Evolutionary conservation across 2,329 filamentous ascomycete species (phyloP).

Genomic region (Aureobasidium sp.): DNA sequence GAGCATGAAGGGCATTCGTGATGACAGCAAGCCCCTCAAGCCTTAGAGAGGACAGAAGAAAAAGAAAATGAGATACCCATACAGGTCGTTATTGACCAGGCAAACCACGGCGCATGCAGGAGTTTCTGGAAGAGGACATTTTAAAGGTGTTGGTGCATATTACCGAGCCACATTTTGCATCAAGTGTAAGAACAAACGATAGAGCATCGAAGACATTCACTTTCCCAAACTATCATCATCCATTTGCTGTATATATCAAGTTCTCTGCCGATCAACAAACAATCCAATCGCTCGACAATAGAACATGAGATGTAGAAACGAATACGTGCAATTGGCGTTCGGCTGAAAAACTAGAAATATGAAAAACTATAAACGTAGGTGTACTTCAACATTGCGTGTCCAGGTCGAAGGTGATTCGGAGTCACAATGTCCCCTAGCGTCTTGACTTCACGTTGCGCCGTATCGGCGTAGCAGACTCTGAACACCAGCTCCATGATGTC

Average conservation of each 20-base stretch:
- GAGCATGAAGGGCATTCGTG: constrained; percentile 29
- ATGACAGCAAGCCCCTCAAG: constrained; percentile 22
- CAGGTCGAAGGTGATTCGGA: too few species aligned
- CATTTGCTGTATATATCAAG: background rate
- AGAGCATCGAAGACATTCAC: background rate
- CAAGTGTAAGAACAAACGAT: background rate
- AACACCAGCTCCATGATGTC: too few species aligned
- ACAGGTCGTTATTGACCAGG: background rate
- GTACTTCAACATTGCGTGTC: too few species aligned
- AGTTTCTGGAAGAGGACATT: constrained; percentile 1
- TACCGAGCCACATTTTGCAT: background rate
- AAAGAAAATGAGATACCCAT: constrained; percentile 6
- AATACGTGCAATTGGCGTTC: too few species aligned
- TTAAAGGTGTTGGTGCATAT: background rate
- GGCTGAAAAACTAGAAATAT: too few species aligned
- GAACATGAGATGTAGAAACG: too few species aligned
- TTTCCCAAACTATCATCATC: background rate
- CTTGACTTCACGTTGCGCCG: too few species aligned
- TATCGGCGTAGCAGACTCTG: background rate
- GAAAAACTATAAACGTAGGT: too few species aligned
- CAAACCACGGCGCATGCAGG: constrained; percentile 10
- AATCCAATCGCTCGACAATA: too few species aligned
- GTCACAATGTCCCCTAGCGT: too few species aligned
- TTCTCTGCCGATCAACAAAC: too few species aligned
- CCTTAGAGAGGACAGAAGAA: background rate